These are phyloP conservation scores for Solanum lycopersicoides DNA, from an alignment of 257 asterid species.

Conservation along the genomic window DNA sequence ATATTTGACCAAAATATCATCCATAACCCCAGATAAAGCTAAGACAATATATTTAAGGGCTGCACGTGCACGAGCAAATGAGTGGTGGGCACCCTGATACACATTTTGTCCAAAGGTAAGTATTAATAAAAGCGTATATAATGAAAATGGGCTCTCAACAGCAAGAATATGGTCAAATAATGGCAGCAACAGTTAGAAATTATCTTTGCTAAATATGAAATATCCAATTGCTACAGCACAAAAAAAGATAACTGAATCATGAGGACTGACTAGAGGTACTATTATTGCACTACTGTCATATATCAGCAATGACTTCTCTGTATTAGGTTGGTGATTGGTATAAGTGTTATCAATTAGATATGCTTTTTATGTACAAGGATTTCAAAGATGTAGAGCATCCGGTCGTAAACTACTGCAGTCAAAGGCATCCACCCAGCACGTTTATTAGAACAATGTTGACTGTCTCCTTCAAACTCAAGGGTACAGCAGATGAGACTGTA, in stretches of 20 bases:
- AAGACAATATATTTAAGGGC: conserved; percentile 83
- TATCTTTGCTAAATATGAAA: neutral
- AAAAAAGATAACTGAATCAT: neutral
- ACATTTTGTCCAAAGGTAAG: neutral
- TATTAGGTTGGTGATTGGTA: neutral
- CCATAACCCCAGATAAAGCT: conserved; percentile 91
- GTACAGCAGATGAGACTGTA: neutral
- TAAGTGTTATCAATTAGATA: neutral
- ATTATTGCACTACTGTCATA: neutral
- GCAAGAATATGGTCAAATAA: conserved; percentile 10
- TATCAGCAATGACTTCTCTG: neutral
- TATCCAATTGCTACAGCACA: neutral
- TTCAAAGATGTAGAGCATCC: neutral
- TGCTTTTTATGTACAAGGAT: neutral
- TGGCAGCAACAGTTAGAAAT: neutral
- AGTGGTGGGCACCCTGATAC: conserved; percentile 59
- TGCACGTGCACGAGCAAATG: conserved; percentile 75
- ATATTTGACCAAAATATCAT: conserved; percentile 67
- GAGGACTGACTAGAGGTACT: neutral
- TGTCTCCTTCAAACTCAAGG: neutral
- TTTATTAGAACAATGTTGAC: neutral
- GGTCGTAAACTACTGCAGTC: neutral
- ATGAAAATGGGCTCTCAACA: conserved; percentile 5
- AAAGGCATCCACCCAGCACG: neutral
- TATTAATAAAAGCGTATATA: neutral